A percentile compares a stretch with the other conserved stretches of the same genome.
These are phyloP conservation scores for Camellia granthamiana DNA, from an alignment of 148 eudicot genomes.

Conservation along the genomic window DNA sequence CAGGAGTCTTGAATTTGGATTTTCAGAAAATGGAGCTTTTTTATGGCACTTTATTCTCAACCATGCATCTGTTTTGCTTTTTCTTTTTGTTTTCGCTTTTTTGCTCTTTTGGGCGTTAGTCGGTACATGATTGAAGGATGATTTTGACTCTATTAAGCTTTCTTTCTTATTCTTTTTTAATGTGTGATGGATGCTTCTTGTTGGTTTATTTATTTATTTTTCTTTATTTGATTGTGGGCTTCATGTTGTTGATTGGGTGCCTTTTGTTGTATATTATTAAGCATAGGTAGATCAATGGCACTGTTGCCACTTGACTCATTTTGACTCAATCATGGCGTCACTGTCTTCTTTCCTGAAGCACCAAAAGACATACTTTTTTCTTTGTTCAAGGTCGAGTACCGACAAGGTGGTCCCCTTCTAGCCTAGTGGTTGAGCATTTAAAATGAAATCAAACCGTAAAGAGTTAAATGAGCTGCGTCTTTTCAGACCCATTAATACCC, in stretches of 20 bases:
- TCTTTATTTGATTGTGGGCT: neutral
- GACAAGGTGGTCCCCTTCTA: constrained; percentile 8
- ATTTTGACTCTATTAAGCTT: neutral
- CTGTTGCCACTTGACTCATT: neutral
- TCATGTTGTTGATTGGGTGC: constrained; percentile 8
- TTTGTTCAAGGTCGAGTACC: constrained; percentile 6
- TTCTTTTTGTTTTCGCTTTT: neutral
- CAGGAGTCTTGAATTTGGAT: neutral
- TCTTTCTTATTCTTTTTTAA: neutral
- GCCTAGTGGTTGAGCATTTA: neutral
- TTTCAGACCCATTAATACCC: neutral
- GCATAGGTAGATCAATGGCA: neutral
- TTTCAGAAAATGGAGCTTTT: neutral
- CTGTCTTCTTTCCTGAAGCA: neutral
- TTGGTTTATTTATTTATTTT: neutral
- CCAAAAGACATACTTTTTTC: neutral
- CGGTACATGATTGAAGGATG: constrained; percentile 10
- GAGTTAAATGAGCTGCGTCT: neutral
- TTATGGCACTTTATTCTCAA: neutral
- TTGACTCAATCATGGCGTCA: neutral
- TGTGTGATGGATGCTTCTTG: neutral
- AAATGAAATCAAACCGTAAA: neutral
- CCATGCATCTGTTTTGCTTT: neutral
- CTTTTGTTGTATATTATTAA: neutral
- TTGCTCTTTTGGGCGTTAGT: neutral